Evolutionary conservation across 2,329 filamentous ascomycete genomes (phyloP), one percentile per base, ranked within the genome.

Genomic region (Ascochyta koolunga): DNA sequence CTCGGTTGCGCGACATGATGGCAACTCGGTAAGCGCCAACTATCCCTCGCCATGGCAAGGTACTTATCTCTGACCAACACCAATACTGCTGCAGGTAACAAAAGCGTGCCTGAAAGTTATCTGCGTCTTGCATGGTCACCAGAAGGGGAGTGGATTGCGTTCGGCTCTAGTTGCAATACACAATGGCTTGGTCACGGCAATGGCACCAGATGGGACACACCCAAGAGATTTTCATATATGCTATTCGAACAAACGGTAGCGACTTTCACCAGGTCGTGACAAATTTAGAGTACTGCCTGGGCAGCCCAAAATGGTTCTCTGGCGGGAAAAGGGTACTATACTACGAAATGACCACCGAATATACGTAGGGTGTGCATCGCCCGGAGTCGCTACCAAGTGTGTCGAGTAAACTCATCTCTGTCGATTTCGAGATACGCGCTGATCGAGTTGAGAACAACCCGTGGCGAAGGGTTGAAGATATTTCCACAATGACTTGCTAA

Each of bases 41-140:
- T 13, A 6, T 21, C 4, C 8, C 16, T 37, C 5, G n/a, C 18
- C 18, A 37, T 10, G 7, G 9, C 16, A 11, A 37, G 18, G 13
- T 10, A 22, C 35, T 37, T 13, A 37, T 13, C 27, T 37, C 51
- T 79, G 19, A 79, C 76, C 22, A 72, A 77, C 53, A 74, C 67
- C 0, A 51, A 59, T 3, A 32, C 46, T 4, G 65, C 62, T 0
- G 61, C 59, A 4, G 59, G 60, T 1, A 63, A 66, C n/a, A 46
- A 58, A 11, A 53, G 51, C 13, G 53, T 59, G 6, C 73, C 74
- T 15, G 66, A 73, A 31, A 73, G 76, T 5, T 66, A 75, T 56
- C 79, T 77, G 56, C 67, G 71, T 2, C 77, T 77, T 0, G 57
- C 61, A 5, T 78, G 76, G 76, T 77, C 75, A 0, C 76, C 77